phyloP scores from a whole-genome alignment of 352 stramenopile genomes.

The Saprolegnia diclina region DNA sequence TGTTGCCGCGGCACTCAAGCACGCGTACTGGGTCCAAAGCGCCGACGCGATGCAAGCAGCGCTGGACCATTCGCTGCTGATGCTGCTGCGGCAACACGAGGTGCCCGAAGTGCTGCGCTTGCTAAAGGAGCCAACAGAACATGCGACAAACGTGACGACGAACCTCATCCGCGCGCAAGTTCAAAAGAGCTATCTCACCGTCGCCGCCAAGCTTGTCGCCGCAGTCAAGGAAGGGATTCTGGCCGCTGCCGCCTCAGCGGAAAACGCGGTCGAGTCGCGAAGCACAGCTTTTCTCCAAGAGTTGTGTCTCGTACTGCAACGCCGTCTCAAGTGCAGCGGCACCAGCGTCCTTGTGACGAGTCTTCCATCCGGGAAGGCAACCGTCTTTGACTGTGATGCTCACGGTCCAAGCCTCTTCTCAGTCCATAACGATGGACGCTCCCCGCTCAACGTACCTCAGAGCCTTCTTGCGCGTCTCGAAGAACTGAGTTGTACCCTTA shows the following conservation, averaged over 20 bases:
- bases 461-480: not conserved
- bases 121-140: not conserved
- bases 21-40: not conserved
- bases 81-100: not conserved
- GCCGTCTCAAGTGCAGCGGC: not conserved
- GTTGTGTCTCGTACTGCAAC: not conserved
- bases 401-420: not conserved
- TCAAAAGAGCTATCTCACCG: not conserved
- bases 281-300: not conserved
- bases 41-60: not conserved
- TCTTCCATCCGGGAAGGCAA: not conserved
- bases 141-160: not conserved
- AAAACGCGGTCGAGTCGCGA: not conserved
- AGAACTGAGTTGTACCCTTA: not conserved
- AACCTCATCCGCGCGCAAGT: not conserved
- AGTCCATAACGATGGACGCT: not conserved
- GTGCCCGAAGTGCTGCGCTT: not conserved
- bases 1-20: not conserved
- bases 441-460: not conserved
- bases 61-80: not conserved
- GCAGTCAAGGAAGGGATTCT: not conserved
- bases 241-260: not conserved
- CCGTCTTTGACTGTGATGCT: not conserved
- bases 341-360: not conserved
- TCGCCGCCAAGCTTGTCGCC: not conserved